Evolutionary conservation across 495 filamentous ascomycete genomes (phyloP).

Genomic region (Ramalina peruviana): DNA sequence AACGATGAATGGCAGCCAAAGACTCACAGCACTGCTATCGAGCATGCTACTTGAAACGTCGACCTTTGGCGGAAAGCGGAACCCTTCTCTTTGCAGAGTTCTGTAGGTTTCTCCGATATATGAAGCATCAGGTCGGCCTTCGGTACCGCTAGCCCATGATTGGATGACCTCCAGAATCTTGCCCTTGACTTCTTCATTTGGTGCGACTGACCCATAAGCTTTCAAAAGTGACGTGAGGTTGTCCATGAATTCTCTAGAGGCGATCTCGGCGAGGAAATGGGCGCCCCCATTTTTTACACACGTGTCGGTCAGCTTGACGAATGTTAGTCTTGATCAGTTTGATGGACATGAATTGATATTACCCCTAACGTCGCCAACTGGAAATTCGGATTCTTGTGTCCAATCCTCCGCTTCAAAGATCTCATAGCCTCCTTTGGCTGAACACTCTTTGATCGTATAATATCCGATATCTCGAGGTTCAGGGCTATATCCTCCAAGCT

Average conservation of each 20-base stretch:
- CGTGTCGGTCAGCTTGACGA: constrained; percentile 70
- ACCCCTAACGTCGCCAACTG: constrained; percentile 89
- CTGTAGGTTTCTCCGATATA: constrained; percentile 83
- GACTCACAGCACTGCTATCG: constrained; percentile 83
- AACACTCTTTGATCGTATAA: constrained; percentile 91
- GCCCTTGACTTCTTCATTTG: constrained; percentile 70
- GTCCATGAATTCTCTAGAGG: constrained; percentile 96
- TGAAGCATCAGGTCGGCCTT: constrained; percentile 66
- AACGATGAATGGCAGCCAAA: not conserved
- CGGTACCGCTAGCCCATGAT: constrained; percentile 79
- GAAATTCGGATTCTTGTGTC: constrained; percentile 91
- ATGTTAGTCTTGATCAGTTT: constrained; percentile 8
- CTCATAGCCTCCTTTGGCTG: constrained; percentile 96
- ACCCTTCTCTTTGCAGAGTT: constrained; percentile 69
- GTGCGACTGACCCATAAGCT: constrained; percentile 54
- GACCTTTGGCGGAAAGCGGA: constrained; percentile 76
- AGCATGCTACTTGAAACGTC: constrained; percentile 87
- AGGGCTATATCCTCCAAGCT: constrained; percentile 96
- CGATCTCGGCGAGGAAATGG: constrained; percentile 92
- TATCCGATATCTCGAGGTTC: constrained; percentile 92
- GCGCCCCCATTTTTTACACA: constrained; percentile 96
- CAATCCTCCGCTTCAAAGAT: constrained; percentile 81
- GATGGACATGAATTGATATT: constrained; percentile 10
- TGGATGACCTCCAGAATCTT: constrained; percentile 92
- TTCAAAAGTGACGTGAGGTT: constrained; percentile 84